Conservation (phyloP, 2,329 filamentous ascomycete genomes). For the Aspergillus bombycis region DNA sequence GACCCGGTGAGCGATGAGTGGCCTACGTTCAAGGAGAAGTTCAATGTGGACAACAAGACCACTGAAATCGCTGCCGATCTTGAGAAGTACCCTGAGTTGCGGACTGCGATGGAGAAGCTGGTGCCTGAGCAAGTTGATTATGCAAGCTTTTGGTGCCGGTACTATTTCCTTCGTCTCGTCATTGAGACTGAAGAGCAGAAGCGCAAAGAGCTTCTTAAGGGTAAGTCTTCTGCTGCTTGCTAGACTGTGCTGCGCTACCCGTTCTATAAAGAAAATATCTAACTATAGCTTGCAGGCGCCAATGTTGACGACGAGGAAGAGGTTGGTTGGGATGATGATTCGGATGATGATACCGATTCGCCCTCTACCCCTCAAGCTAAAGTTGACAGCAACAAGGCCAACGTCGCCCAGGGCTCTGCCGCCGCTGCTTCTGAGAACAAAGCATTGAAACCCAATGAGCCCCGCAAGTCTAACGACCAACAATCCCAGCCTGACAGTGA, state of each 20-base stretch:
- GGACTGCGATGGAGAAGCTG: slow-evolving; percentile 88
- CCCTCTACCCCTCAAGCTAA: slow-evolving; percentile 47
- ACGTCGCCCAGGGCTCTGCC: slow-evolving; percentile 30
- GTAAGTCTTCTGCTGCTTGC: slow-evolving; percentile 54
- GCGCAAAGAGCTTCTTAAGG: slow-evolving; percentile 86
- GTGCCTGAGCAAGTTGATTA: slow-evolving; percentile 95
- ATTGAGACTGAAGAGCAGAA: slow-evolving; percentile 91
- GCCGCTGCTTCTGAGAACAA: slow-evolving; percentile 40
- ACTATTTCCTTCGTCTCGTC: slow-evolving; percentile 91
- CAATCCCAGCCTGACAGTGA: slow-evolving; percentile 92
- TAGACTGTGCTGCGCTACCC: background rate
- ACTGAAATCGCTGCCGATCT: slow-evolving; percentile 79
- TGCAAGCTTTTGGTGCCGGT: slow-evolving; percentile 85
- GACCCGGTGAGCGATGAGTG: slow-evolving; percentile 79
- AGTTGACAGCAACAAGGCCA: slow-evolving; percentile 37
- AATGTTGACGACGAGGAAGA: slow-evolving; percentile 70
- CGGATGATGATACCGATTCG: slow-evolving; percentile 56
- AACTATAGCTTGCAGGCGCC: slow-evolving; percentile 35
- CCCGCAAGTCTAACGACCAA: slow-evolving; percentile 78
- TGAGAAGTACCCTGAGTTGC: slow-evolving; percentile 82
- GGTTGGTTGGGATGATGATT: slow-evolving; percentile 72
- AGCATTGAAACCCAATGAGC: slow-evolving; percentile 64
- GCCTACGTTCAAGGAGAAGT: slow-evolving; percentile 70
- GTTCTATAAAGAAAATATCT: slow-evolving; percentile 3
- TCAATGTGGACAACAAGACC: slow-evolving; percentile 83